These are phyloP conservation scores for Berkeleyomyces rouxiae DNA, from an alignment of 2,329 filamentous ascomycete genomes.

Conservation along the genomic window DNA sequence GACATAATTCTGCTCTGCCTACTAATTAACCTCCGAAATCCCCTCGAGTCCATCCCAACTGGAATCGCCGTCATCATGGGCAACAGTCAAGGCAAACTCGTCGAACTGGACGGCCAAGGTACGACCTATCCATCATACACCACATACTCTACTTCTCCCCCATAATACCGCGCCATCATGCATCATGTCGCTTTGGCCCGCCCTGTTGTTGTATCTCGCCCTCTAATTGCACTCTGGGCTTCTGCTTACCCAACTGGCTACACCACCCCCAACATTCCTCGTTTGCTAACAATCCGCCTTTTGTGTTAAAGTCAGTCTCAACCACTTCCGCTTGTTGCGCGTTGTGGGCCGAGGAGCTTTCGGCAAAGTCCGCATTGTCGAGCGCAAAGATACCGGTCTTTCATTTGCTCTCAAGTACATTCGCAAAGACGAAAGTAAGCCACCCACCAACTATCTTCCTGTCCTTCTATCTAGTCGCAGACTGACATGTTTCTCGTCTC, in stretches of 20 bases:
- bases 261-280: background rate
- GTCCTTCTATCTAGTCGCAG: background rate
- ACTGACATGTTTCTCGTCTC: background rate
- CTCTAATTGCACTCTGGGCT: background rate
- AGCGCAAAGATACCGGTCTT: slow-evolving; percentile 84
- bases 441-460: background rate
- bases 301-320: slow-evolving; percentile 59
- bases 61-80: slow-evolving; percentile 39
- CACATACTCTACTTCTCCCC: background rate
- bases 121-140: slow-evolving; percentile 14
- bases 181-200: background rate
- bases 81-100: slow-evolving; percentile 85
- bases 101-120: slow-evolving; percentile 90
- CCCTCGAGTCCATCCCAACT: background rate
- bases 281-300: slow-evolving; percentile 6
- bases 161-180: background rate
- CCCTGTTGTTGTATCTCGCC: background rate
- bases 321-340: slow-evolving; percentile 86
- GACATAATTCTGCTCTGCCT: background rate
- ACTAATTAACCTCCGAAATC: background rate
- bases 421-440: slow-evolving; percentile 82
- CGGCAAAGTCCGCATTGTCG: slow-evolving; percentile 96
- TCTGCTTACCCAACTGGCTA: background rate
- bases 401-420: slow-evolving; percentile 98
- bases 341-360: slow-evolving; percentile 97